Evolutionary conservation across 2,329 filamentous ascomycete species (phyloP), one percentile per base, ranked within the genome.

Genomic region (Microsporum ferrugineum): DNA sequence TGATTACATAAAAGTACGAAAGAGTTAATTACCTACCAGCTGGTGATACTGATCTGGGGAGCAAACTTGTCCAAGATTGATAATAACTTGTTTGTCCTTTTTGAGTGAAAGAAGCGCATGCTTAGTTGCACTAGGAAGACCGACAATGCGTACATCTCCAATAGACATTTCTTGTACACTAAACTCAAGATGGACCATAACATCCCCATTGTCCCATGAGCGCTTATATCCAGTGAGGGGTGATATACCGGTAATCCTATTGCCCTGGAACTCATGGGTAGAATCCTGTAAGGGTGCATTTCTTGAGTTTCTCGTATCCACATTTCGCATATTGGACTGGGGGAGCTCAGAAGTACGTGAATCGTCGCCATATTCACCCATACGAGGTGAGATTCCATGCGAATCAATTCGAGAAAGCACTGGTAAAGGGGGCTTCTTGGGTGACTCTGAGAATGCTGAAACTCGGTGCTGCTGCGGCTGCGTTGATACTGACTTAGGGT

Each of bases 51-150:
- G 63, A 3, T 69, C 61, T 1, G 67, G 34, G 2, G 67, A 70
- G 63, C 69, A 73, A 1, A 71, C 29, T 34, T 75, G 62, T 27
- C 68, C 65, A 62, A 76, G 74, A 66, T 71, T 71, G 17, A 75
- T 41, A 17, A 69, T 64, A 17, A 72, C 62, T 1, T 56, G 58
- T 5, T 17, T 8, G 2, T 31, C 57, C 31, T 38, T 51, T 58
- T 67, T 72, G 1, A 63, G 57, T 27, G 55, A 56, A 1, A 67
- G 34, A 7, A 74, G 62, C 23, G 60, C 65, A 33, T 2, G 23
- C n/a, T 59, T 60, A n/a, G 58, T 64, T n/a, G 3, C n/a, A 0
- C 1, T 5, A 17, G 59, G 58, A 17, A 71, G 38, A 14, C 70
- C 69, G 56, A 70, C 71, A 29, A 75, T 33, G 36, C 69, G 68